Conservation (phyloP, 1,284 basidiomycete species). For the Chondrostereum purpureum region DNA sequence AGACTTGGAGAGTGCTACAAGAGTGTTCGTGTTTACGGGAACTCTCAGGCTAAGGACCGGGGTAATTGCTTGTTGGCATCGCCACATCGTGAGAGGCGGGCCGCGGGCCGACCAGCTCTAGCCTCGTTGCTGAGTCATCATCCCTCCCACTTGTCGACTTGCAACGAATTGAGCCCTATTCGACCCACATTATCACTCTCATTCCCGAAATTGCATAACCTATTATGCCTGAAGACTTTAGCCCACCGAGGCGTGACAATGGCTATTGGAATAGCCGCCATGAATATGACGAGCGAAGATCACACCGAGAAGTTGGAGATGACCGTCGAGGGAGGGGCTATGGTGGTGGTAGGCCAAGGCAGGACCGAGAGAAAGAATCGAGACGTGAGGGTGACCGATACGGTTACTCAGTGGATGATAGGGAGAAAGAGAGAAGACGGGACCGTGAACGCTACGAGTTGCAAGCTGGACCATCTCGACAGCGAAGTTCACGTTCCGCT, state of each 20-base stretch:
- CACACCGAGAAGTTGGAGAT: not conserved
- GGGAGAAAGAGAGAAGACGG: slow-evolving; percentile 34
- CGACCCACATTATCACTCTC: too few relatives aligned
- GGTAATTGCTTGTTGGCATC: too few relatives aligned
- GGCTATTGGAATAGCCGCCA: not conserved
- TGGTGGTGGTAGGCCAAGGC: not conserved
- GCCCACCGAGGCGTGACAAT: not conserved
- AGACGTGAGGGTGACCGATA: slow-evolving; percentile 12
- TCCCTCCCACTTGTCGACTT: too few relatives aligned
- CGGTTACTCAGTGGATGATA: slow-evolving; percentile 30
- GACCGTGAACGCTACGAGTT: slow-evolving; percentile 37
- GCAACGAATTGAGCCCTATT: too few relatives aligned
- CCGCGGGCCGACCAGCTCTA: too few relatives aligned
- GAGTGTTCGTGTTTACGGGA: too few relatives aligned
- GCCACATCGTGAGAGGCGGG: too few relatives aligned
- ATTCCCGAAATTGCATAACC: not conserved
- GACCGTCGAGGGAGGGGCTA: not conserved
- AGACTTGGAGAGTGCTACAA: too few relatives aligned
- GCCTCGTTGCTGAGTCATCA: too few relatives aligned
- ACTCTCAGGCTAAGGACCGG: too few relatives aligned
- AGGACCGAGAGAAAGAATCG: slow-evolving; percentile 6
- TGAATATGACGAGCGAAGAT: not conserved
- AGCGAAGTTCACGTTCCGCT: slow-evolving; percentile 48
- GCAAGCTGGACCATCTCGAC: slow-evolving; percentile 24
- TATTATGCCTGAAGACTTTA: not conserved